Conservation (phyloP, 371 early-diverging fungal genomes). For the Mucor lusitanicus region DNA sequence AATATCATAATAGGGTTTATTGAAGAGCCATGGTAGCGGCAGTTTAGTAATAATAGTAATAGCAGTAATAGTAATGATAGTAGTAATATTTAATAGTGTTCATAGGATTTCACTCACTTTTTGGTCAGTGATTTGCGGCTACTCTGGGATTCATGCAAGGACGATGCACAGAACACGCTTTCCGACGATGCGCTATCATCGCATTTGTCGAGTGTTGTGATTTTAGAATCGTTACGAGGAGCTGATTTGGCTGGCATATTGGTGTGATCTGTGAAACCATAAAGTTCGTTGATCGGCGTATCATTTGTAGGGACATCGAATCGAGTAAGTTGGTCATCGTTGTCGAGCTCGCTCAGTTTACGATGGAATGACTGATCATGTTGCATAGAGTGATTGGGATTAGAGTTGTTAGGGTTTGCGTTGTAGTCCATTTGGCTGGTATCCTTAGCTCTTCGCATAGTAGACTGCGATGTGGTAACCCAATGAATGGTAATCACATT, state of each 20-base stretch:
- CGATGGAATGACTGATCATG: not conserved
- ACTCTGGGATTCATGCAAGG: constrained; percentile 15
- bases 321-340: not conserved
- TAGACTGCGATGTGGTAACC: constrained; percentile 28
- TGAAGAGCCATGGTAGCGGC: too few species aligned
- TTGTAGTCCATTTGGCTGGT: not conserved
- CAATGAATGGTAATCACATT: constrained; percentile 61
- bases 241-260: not conserved
- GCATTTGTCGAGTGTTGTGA: not conserved
- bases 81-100: too few species aligned
- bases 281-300: not conserved
- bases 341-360: not conserved
- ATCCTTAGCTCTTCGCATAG: not conserved
- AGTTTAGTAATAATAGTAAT: not conserved
- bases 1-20: too few species aligned
- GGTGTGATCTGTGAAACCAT: constrained; percentile 1
- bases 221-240: not conserved
- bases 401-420: not conserved
- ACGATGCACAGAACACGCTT: not conserved
- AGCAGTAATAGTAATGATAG: not conserved
- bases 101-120: not conserved
- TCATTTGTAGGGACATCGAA: not conserved
- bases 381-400: not conserved
- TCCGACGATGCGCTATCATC: constrained; percentile 2
- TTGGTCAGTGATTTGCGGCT: constrained; percentile 8